Conservation (phyloP, 208 protist species). For the Leishmania gerbilli region DNA sequence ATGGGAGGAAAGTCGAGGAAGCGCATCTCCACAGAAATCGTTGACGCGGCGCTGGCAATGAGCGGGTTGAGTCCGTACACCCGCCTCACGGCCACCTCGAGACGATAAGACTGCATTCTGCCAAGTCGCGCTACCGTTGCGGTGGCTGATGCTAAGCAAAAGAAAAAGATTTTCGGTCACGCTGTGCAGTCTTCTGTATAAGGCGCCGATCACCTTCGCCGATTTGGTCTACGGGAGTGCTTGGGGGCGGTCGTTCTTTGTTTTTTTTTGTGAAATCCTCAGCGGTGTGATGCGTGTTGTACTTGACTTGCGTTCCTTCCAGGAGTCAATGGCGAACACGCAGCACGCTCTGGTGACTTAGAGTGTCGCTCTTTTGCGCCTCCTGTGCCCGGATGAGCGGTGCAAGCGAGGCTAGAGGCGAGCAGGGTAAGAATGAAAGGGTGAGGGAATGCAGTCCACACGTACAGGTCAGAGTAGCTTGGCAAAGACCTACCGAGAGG, state of each 20-base stretch:
- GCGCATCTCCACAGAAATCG: slow-evolving; percentile 44
- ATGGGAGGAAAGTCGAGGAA: slow-evolving; percentile 78
- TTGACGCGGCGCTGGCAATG: slow-evolving; percentile 7
- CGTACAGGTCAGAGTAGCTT: neutral
- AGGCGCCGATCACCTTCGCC: neutral
- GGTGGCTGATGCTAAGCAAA: neutral
- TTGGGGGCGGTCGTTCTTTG: neutral
- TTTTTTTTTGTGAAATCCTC: neutral
- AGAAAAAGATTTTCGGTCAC: neutral
- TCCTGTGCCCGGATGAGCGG: neutral
- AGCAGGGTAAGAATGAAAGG: neutral
- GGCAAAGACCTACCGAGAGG: neutral
- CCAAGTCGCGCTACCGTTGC: neutral
- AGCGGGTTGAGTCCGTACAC: slow-evolving; percentile 49
- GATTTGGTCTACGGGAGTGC: neutral
- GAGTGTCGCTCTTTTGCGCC: neutral
- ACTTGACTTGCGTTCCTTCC: neutral
- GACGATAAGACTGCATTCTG: slow-evolving; percentile 38
- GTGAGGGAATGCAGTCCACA: neutral
- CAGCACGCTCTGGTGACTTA: neutral
- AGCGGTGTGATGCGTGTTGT: neutral
- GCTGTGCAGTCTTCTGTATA: neutral
- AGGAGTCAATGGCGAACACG: neutral
- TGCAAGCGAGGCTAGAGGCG: neutral
- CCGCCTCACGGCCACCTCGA: slow-evolving; percentile 77